Percentiles rank a stretch among this genome's conserved stretches.
These are phyloP conservation scores for Xeromyces bisporus DNA, from an alignment of 495 filamentous ascomycete species.

Conservation along the genomic window DNA sequence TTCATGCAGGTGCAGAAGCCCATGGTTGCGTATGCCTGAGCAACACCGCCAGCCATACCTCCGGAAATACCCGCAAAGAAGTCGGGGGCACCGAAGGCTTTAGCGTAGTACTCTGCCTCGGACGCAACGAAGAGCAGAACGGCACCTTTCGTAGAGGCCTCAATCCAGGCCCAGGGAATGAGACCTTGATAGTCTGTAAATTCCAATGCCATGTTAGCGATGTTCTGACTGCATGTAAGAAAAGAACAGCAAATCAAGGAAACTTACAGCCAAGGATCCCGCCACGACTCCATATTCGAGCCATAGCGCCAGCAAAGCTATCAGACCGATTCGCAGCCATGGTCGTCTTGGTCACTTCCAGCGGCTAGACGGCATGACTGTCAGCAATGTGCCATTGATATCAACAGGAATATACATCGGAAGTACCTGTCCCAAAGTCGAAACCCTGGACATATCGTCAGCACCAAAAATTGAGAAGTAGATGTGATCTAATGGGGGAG, in stretches of 20 bases:
- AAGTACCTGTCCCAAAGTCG: conserved; percentile 62
- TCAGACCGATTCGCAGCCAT: conserved; percentile 95
- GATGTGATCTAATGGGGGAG: conserved; percentile 3
- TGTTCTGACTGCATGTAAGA: conserved; percentile 10
- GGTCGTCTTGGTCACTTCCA: conserved; percentile 98
- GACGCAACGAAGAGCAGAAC: conserved; percentile 98
- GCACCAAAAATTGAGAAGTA: conserved; percentile 4
- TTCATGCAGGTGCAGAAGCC: conserved; percentile 99
- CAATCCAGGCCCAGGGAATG: conserved; percentile 99
- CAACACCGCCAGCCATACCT: conserved; percentile 87
- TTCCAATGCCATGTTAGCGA: conserved; percentile 4
- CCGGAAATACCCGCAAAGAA: conserved; percentile 80
- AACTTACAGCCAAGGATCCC: conserved; percentile 89
- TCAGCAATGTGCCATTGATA: conserved; percentile 11
- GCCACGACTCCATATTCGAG: conserved; percentile 83
- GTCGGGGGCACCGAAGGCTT: conserved; percentile 59
- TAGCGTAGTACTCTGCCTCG: conserved; percentile 89
- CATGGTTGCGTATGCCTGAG: conserved; percentile 98
- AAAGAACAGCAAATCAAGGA: conserved; percentile 4
- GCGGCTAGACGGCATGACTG: conserved; percentile 39
- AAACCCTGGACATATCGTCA: conserved; percentile 41
- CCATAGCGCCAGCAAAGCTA: conserved; percentile 64
- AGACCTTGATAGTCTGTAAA: conserved; percentile 89
- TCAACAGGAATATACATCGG: neutral
- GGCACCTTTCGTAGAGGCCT: conserved; percentile 97